Conservation (phyloP, 129 eudicot genomes). For the Mikania micrantha region DNA sequence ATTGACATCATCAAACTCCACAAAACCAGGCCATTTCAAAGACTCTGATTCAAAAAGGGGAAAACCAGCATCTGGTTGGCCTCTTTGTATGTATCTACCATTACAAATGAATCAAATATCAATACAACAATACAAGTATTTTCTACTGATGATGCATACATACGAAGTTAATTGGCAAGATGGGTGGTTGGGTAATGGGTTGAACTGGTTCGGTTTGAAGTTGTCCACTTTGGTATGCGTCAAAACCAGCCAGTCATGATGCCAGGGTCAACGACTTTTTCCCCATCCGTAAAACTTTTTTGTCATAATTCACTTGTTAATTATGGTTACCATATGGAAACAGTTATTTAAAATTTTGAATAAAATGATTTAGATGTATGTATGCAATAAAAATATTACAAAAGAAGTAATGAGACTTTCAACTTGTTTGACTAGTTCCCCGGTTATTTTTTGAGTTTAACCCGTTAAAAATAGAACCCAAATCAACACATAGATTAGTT, state of each 20-base stretch:
- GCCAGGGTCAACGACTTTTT: too few relatives aligned
- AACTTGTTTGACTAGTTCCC: too few relatives aligned
- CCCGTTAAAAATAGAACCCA: too few relatives aligned
- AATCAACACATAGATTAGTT: too few relatives aligned
- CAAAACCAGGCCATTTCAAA: constrained; percentile 88
- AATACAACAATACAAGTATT: background rate
- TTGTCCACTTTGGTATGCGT: background rate
- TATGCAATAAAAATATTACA: too few relatives aligned
- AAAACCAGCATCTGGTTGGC: constrained; percentile 77
- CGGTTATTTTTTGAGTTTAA: too few relatives aligned
- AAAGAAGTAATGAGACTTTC: too few relatives aligned
- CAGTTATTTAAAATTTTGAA: background rate
- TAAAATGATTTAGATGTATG: background rate
- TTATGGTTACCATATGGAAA: background rate
- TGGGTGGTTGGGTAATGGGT: background rate
- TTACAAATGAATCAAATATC: background rate
- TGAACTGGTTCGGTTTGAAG: background rate
- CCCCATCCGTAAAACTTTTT: too few relatives aligned
- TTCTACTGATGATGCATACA: background rate
- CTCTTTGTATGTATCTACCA: constrained; percentile 49
- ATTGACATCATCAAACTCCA: constrained; percentile 84
- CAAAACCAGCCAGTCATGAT: too few relatives aligned
- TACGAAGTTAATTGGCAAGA: background rate
- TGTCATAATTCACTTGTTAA: background rate
- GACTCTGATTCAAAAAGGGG: constrained; percentile 79